Conservation (phyloP, 2,329 filamentous ascomycete species). For the Lasiodiplodia gonubiensis region DNA sequence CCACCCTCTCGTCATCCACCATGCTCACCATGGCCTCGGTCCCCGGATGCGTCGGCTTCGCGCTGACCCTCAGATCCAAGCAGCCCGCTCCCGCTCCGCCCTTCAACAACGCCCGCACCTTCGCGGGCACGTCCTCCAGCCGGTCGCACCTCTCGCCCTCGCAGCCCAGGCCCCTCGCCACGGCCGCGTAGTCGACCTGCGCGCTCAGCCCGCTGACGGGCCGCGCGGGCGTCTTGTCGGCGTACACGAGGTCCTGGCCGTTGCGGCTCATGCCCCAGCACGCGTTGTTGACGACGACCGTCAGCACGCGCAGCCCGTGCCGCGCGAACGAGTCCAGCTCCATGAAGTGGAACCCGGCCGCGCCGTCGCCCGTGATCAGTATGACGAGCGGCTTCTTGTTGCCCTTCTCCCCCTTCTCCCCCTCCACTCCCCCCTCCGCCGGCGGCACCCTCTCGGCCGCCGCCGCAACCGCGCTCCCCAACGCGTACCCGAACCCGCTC, state of each 20-base stretch:
- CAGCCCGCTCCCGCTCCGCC: conserved; percentile 35
- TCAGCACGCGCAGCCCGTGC: conserved; percentile 49
- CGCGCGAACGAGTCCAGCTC: conserved; percentile 54
- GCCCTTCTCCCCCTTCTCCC: conserved; percentile 30
- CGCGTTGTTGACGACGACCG: conserved; percentile 53
- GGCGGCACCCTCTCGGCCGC: conserved; percentile 40
- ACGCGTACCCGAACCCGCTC: conserved; percentile 54
- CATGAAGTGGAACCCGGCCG: conserved; percentile 54
- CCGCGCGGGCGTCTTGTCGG: conserved; percentile 38
- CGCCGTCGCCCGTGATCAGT: conserved; percentile 55
- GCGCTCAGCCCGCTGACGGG: conserved; percentile 41
- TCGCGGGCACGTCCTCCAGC: conserved; percentile 41
- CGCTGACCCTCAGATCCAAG: conserved; percentile 51
- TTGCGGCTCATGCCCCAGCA: conserved; percentile 54
- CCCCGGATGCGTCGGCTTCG: conserved; percentile 43
- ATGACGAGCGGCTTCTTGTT: conserved; percentile 41
- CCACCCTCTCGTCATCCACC: conserved; percentile 50
- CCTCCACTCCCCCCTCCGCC: too few relatives aligned
- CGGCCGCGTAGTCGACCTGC: conserved; percentile 47
- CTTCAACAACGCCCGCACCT: conserved; percentile 30
- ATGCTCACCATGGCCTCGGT: conserved; percentile 52
- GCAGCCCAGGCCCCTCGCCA: conserved; percentile 50
- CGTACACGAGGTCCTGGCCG: conserved; percentile 54
- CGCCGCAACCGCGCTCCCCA: conserved; percentile 47
- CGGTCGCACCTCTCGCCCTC: conserved; percentile 34